Evolutionary conservation across 2,329 filamentous ascomycete genomes (phyloP), one percentile per base, ranked within the genome.

Genomic region (Periconia sp.): DNA sequence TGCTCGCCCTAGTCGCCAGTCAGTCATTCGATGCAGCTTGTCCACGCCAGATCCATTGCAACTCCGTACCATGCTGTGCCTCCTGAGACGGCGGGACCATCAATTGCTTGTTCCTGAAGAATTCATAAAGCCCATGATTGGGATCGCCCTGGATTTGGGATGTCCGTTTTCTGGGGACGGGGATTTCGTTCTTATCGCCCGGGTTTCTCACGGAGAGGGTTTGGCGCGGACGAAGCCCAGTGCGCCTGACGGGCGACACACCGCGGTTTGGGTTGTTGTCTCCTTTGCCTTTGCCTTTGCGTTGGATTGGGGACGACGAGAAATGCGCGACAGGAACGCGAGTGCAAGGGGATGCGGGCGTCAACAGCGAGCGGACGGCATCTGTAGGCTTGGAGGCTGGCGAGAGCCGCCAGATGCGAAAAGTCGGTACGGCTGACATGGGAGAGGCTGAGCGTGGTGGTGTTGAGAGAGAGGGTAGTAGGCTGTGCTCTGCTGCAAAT

Each of bases 91-190:
- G 92, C 8, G 86, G 86, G 63, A 82, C 82, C 65, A 96, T 74
- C n/a, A 87, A 76, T 66, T 85, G 83, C 59, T 84, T 84, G 59
- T 87, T 82, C 57, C 81, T 81, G 65, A 99, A 97, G 77, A 99
- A 99, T 1, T 85, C 88, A 89, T 90, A 97, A 11, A 99, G 86
- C 30, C 92, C 93, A 75, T 99, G 94, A 60, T 92, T 77, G 27
- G 85, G 81, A 69, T 91, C 87, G 33, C 80, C 82, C 58, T 83
- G 72, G 31, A 88, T 72, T 54, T 84, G 83, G 68, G 85, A 81
- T 56, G 81, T 81, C 1, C 78, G 77, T 52, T 87, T 80, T 7
- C 85, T 84, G 7, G 94, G 92, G 68, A 83, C 82, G 1, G 93
- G 93, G 51, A 96, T 78, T 50, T 57, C 52, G 55, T 63, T 62